Conservation (phyloP, 129 eudicot species). For the Tagetes patula region DNA sequence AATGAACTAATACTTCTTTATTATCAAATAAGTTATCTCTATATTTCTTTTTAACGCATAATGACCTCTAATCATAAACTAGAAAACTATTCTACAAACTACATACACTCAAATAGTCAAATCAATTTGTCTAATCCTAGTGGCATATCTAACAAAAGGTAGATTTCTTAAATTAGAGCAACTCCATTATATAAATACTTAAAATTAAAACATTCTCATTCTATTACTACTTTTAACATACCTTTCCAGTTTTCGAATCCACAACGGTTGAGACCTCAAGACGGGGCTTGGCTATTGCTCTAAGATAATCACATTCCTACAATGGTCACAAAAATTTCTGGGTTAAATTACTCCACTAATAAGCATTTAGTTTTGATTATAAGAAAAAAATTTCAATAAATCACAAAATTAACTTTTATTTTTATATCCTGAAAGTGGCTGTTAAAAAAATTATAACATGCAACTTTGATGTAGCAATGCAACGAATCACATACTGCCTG, state of each 20-base stretch:
- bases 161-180: background rate
- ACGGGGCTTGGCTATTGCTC: slow-evolving; percentile 76
- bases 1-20: background rate
- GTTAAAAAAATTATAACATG: background rate
- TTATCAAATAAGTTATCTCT: background rate
- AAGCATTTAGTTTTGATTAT: background rate
- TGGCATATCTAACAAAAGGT: background rate
- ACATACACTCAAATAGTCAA: background rate
- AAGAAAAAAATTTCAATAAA: slow-evolving; percentile 1
- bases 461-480: slow-evolving; percentile 2
- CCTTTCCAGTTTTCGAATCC: slow-evolving; percentile 94
- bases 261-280: slow-evolving; percentile 84
- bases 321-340: background rate
- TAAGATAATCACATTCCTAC: slow-evolving; percentile 93
- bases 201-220: background rate
- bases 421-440: background rate
- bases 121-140: slow-evolving; percentile 2
- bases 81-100: background rate
- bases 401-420: background rate
- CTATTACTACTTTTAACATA: slow-evolving; percentile 23
- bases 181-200: background rate
- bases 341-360: background rate
- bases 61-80: background rate
- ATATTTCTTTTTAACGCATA: background rate
- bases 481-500: background rate